Percentiles rank a stretch among this genome's conserved stretches.
Evolutionary conservation across 192 early-diverging fungal genomes (phyloP).

Genomic region (Paraglomus occultum): DNA sequence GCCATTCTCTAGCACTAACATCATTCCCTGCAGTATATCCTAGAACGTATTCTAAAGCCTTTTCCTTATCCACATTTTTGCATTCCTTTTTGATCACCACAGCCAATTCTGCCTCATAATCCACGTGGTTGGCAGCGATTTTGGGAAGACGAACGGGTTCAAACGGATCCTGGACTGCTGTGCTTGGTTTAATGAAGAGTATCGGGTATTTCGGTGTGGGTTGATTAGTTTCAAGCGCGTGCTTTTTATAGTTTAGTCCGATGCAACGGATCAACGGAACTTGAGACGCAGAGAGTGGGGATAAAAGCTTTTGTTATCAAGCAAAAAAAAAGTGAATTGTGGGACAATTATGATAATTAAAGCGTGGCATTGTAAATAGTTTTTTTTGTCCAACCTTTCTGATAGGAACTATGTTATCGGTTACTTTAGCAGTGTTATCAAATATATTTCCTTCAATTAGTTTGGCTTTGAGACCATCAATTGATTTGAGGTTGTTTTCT

Average conservation of each 20-base stretch:
- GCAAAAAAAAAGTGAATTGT: conserved; percentile 19
- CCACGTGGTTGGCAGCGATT: conserved; percentile 50
- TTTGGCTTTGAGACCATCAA: conserved; percentile 35
- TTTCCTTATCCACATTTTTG: conserved; percentile 46
- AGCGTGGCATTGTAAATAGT: not conserved
- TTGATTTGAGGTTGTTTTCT: conserved; percentile 11
- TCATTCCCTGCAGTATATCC: conserved; percentile 63
- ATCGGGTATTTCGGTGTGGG: conserved; percentile 49
- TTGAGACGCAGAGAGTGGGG: conserved; percentile 39
- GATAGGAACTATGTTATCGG: conserved; percentile 41
- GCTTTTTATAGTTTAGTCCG: conserved; percentile 58
- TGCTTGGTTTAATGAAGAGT: conserved; percentile 56
- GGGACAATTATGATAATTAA: not conserved
- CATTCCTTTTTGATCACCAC: conserved; percentile 58
- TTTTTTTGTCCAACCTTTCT: conserved; percentile 36
- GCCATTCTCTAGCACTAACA: conserved; percentile 59
- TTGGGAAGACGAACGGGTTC: conserved; percentile 46
- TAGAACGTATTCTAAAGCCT: conserved; percentile 53
- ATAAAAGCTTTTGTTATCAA: conserved; percentile 39
- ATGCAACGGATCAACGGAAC: conserved; percentile 51
- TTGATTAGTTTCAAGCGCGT: conserved; percentile 55
- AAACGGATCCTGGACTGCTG: conserved; percentile 44
- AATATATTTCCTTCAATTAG: conserved; percentile 51
- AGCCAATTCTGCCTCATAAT: conserved; percentile 63
- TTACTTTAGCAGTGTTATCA: conserved; percentile 30